Evolutionary conservation across 2,329 filamentous ascomycete species (phyloP).

Genomic region (Colletotrichum theobromicola): DNA sequence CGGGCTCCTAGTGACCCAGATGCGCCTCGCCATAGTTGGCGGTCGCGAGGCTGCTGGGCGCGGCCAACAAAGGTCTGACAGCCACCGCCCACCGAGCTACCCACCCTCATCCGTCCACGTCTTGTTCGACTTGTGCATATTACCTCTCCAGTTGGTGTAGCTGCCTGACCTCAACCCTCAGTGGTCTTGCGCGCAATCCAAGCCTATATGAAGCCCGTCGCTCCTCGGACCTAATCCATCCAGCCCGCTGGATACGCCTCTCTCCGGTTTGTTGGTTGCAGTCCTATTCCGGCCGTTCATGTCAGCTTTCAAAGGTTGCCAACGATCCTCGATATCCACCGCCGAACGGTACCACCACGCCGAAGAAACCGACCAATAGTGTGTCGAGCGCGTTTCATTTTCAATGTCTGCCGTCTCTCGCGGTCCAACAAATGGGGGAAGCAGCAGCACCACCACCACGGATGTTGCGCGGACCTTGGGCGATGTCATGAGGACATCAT

Average conservation of each 20-base stretch:
- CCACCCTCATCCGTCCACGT: conserved; percentile 19
- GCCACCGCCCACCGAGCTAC: conserved; percentile 20
- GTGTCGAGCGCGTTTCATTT: background rate
- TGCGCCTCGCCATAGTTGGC: conserved; percentile 20
- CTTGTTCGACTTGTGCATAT: conserved; percentile 14
- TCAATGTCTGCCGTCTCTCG: conserved; percentile 3
- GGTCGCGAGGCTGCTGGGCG: conserved; percentile 16
- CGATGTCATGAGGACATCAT: conserved; percentile 46
- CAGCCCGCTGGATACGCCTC: background rate
- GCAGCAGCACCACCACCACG: background rate
- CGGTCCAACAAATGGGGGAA: background rate
- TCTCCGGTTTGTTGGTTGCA: background rate
- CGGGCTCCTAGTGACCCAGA: conserved; percentile 14
- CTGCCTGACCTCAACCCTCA: conserved; percentile 17
- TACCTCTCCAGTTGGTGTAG: conserved; percentile 14
- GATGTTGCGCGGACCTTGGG: conserved; percentile 31
- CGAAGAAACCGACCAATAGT: background rate
- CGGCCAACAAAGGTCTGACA: conserved; percentile 22
- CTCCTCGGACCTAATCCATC: background rate
- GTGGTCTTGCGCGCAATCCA: background rate
- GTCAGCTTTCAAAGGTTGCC: background rate
- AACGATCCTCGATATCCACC: background rate
- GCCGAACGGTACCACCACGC: background rate
- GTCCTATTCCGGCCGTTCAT: background rate
- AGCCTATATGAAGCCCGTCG: conserved; percentile 17